phyloP scores from a whole-genome alignment of 1,139 yeast species.

The Casaregolazyma lundiana region DNA sequence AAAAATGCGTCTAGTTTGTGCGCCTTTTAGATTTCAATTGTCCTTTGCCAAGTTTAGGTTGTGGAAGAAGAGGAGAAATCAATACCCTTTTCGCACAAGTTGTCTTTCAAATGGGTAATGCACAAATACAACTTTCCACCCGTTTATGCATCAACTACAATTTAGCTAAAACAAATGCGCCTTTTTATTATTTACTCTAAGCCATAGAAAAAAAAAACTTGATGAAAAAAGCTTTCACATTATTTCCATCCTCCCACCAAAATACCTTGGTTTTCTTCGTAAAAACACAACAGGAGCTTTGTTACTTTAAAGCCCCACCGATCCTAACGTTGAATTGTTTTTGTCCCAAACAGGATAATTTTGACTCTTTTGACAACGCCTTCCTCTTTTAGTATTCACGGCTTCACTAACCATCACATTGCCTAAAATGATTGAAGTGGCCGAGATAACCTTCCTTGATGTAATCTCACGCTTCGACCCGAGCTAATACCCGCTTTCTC shows the following conservation, averaged over 20 bases:
- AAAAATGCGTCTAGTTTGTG: too few relatives aligned
- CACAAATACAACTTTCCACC: too few relatives aligned
- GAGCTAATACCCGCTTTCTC: constrained; percentile 1
- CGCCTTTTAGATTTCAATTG: too few relatives aligned
- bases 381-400: neutral
- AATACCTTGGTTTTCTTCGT: too few relatives aligned
- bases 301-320: neutral
- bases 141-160: neutral
- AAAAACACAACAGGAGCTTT: too few relatives aligned
- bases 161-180: neutral
- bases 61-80: neutral
- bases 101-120: too few relatives aligned
- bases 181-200: neutral
- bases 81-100: too few relatives aligned
- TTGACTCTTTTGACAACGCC: neutral
- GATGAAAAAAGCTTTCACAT: too few relatives aligned
- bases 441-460: neutral
- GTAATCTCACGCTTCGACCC: neutral
- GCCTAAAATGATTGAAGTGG: neutral
- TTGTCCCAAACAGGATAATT: neutral
- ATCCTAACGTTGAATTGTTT: neutral
- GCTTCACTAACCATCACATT: neutral
- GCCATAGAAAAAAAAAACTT: constrained; percentile 1
- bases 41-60: neutral
- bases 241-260: too few relatives aligned